These are phyloP conservation scores for Berberis vulgaris DNA, from an alignment of 164 flowering plant species.

Conservation along the genomic window DNA sequence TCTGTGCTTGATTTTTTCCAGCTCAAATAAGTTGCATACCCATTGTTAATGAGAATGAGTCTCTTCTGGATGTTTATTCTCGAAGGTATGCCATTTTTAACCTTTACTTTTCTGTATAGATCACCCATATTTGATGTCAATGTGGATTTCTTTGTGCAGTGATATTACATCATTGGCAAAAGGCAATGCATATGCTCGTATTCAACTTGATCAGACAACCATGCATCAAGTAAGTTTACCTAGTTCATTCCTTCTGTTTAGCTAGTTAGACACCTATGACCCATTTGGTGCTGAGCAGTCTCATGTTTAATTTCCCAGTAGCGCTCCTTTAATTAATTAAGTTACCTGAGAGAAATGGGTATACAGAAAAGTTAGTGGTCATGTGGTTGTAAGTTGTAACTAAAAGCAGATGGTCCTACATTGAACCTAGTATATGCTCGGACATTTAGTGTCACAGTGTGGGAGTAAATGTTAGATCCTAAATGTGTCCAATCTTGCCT, in stretches of 20 bases:
- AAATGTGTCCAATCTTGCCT: too few relatives aligned
- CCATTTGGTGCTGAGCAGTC: too few relatives aligned
- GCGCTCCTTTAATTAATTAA: too few relatives aligned
- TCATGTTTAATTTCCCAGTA: too few relatives aligned
- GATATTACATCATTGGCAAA: constrained; percentile 28
- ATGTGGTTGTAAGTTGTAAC: too few relatives aligned
- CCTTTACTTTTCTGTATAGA: neutral
- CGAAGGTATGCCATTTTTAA: constrained; percentile 16
- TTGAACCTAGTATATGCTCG: too few relatives aligned
- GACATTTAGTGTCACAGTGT: too few relatives aligned
- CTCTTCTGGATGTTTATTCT: constrained; percentile 23
- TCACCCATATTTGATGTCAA: neutral
- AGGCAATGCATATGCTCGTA: constrained; percentile 20
- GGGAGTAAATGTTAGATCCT: too few relatives aligned
- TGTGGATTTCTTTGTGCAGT: constrained; percentile 17
- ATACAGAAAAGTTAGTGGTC: too few relatives aligned
- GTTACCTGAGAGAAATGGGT: too few relatives aligned
- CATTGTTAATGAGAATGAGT: constrained; percentile 23
- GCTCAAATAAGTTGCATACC: constrained; percentile 24
- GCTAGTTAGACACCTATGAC: too few relatives aligned
- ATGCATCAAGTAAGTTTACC: constrained; percentile 20
- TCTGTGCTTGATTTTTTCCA: constrained; percentile 9
- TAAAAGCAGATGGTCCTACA: too few relatives aligned
- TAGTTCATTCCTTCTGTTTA: neutral
- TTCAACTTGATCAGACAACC: constrained; percentile 24